Evolutionary conservation across 805 yeast genomes (phyloP), one percentile per base, ranked within the genome.

Genomic region (Ogataea trehalophila): DNA sequence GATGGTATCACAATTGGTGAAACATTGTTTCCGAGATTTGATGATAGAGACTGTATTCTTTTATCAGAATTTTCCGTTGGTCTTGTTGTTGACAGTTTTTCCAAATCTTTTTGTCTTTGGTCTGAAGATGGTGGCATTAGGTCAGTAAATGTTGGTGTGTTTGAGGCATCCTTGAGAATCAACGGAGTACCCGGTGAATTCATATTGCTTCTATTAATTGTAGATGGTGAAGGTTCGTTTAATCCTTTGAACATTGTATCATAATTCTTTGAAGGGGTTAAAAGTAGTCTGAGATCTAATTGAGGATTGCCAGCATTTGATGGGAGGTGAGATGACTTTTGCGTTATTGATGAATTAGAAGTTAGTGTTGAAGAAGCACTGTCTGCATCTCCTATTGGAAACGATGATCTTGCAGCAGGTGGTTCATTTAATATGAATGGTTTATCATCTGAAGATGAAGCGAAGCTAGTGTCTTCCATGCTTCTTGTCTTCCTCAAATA

Each of bases 401-500:
- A 17, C 17, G n/a, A 36, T 9, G 15, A 11, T 31, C 9, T 36
- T 13, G 17, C 33, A 22, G n/a, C 20, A n/a, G 52, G 42, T 9
- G 53, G 53, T 15, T 49, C 44, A 6, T 23, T 34, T 40, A 52
- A 34, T 6, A 38, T 51, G 43, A 34, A 33, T 26, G 31, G 9
- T 9, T 7, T 14, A 13, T 20, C 29, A 6, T 37, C 29, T 8
- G 39, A 8, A 20, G 23, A 18, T 20, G 41, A 39, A 39, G 56
- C 26, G 6, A 42, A 37, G 5, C 50, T 37, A 8, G 51, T 43
- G 41, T 53, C 58, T 33, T 55, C 60, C 45, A 57, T 47, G 44
- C 64, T 62, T 43, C 45, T 53, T 23, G 64, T 57, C 41, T 52
- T 63, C 33, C 63, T 58, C 11, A 61, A 48, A 35, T 45, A 46